Base-by-base conservation (phyloP, 257 asterid species). In the Solanum acaule region DNA sequence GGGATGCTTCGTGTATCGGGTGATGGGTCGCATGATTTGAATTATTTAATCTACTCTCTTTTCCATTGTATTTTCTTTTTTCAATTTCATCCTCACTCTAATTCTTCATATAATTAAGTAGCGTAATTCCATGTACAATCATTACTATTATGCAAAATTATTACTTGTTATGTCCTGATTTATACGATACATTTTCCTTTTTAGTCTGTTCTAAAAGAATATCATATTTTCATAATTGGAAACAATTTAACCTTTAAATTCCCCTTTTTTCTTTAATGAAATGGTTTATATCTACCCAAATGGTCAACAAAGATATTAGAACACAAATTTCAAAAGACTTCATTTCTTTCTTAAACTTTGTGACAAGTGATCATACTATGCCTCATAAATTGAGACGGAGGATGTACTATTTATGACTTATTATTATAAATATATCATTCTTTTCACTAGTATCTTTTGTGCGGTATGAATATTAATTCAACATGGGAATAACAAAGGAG, bases 161-260 rank as follows among this genome's bases (percentile, higher is more conserved):
- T 63, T 63, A 63, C 3, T 10, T 1, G 0, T 12, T 63, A 0
- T 61, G 0, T 22, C 31, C 6, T n/a, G 1, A 63, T 63, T 4
- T 4, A 63, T 23, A n/a, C 1, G 16, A 63, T 1, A n/a, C 31
- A 63, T 0, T 63, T 63, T 65, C 1, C 4, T 65, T 65, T 65
- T 25, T 65, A 65, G 2, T 5, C 0, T 6, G 2, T 65, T 0
- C 3, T 1, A 65, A 65, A 65, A 63, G 27, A 63, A 63, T n/a
- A 1, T 10, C 15, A 63, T 9, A 63, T 23, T 63, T 63, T 63
- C 15, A 10, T 23, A 63, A 10, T 23, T 23, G 15, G 1, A 63
- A 63, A 4, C 12, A 59, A 59, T 59, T 59, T 23, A 9, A 61
- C 6, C 6, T 61, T 2, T 1, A 56, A 56, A 56, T 18, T 56